Base-by-base conservation (phyloP, 805 yeast species). In the Yarrowia sp. region DNA sequence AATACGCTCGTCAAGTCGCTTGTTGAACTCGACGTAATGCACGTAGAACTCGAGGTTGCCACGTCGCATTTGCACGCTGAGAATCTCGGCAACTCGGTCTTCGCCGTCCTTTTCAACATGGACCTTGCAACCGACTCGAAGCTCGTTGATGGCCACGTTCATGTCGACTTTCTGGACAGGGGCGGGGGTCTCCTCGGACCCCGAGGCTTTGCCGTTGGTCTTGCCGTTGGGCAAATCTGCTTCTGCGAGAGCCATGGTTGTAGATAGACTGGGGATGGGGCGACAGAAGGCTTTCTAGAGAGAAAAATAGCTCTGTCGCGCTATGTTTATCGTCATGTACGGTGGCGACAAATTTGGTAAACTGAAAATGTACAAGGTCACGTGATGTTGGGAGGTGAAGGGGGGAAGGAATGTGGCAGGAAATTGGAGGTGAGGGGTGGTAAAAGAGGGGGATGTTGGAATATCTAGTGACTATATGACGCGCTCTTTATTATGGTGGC, bases 1-100 rank as follows among this genome's bases (percentile, higher is more conserved):
- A 8, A 95, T 86, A 98, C 98, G 94, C 78, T 95, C 99, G 80
- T 95, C 99, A 73, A 95, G 83, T 78, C 99, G 89, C 78, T 95
- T 95, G 81, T 95, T 95, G 82, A 89, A 95, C 73, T 93, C 97
- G 67, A 87, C 91, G 79, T 92, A 95, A 78, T 95, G 99, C 40
- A 95, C 97, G 77, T 95, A 95, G 77, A 89, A 93, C 72, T 86
- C 90, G 41, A 87, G 86, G 70, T 89, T 85, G 14, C 93, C 91
- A 76, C 92, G 89, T 74, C 90, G 87, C 56, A 84, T 79, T 71
- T 90, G 91, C 63, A 86, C 84, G 19, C 93, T 91, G 55, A 95
- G 80, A 52, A 95, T 86, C 76, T 95, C 99, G 1, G 98, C 98
- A 42, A 87, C 77, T 71, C 97, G 82, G 70, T 83, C 84, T 71